Conservation (phyloP, 1,284 basidiomycete species). For the Puccinia horiana region DNA sequence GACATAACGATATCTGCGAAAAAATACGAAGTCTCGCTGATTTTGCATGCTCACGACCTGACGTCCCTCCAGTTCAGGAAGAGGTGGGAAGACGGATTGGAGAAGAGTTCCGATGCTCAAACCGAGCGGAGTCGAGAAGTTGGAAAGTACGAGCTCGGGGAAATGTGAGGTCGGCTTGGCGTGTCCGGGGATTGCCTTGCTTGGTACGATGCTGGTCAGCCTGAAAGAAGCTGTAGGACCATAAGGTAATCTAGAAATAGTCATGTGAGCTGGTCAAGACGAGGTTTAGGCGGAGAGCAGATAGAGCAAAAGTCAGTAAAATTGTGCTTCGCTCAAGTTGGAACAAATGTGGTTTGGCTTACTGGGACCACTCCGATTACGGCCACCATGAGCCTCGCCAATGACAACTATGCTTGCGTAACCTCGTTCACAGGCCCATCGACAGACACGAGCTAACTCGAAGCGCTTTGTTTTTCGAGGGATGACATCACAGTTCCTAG, state of each 20-base stretch:
- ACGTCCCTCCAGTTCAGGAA: constrained; percentile 92
- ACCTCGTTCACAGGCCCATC: constrained; percentile 85
- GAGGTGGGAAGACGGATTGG: constrained; percentile 89
- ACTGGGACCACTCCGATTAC: constrained; percentile 48
- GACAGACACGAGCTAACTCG: constrained; percentile 87
- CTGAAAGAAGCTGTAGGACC: constrained; percentile 97
- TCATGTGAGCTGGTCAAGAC: constrained; percentile 74
- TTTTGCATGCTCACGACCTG: constrained; percentile 98
- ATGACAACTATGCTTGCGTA: constrained; percentile 88
- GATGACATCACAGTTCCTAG: constrained; percentile 73
- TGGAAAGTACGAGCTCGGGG: constrained; percentile 93
- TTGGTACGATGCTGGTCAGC: constrained; percentile 71
- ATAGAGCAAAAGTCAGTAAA: not conserved
- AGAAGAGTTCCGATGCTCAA: constrained; percentile 90
- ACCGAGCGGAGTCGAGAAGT: constrained; percentile 90
- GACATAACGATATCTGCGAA: constrained; percentile 66
- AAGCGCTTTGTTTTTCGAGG: constrained; percentile 87
- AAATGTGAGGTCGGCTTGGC: constrained; percentile 87
- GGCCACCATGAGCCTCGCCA: constrained; percentile 75
- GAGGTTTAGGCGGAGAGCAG: not conserved
- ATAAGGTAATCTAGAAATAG: constrained; percentile 81
- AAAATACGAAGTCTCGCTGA: constrained; percentile 97
- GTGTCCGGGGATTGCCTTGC: constrained; percentile 65
- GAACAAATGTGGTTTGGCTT: not conserved
- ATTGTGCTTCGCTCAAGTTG: not conserved